Evolutionary conservation across 139 green algal genomes (phyloP).

Genomic region (Volvox africanus): DNA sequence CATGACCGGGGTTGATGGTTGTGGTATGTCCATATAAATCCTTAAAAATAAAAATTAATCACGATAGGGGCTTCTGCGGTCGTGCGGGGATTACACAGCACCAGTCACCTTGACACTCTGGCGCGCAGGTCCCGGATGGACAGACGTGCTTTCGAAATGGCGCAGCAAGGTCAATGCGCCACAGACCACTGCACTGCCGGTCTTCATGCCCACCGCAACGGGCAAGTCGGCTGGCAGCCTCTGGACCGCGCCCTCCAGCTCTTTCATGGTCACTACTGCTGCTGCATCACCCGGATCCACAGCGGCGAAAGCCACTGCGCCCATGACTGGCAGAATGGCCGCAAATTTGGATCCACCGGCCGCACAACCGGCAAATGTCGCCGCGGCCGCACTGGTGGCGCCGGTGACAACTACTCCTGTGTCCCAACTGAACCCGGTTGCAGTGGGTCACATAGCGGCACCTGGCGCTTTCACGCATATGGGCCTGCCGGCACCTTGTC

Average conservation of each 20-base stretch:
- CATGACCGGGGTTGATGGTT: too few species aligned
- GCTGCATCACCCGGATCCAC: background rate
- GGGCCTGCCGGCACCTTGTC: background rate
- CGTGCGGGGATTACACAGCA: too few species aligned
- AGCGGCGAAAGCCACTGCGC: background rate
- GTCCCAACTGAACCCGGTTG: too few species aligned
- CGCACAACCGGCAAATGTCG: background rate
- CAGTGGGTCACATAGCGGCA: background rate
- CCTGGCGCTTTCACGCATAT: background rate
- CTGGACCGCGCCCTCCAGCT: background rate
- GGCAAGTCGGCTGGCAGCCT: background rate
- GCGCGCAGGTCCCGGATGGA: background rate
- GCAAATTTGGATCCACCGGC: background rate
- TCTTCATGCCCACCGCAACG: conserved; percentile 15
- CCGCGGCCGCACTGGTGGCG: background rate
- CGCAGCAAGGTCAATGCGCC: background rate
- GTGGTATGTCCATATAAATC: too few species aligned
- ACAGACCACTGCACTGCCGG: conserved; percentile 12
- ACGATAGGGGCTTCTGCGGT: too few species aligned
- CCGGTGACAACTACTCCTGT: background rate
- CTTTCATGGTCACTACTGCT: background rate
- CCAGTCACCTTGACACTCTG: background rate
- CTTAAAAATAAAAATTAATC: too few species aligned
- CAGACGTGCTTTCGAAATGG: conserved; percentile 32
- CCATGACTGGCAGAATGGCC: background rate